Conservation (phyloP, 2,329 filamentous ascomycete genomes). For the Leptographium lundbergii region DNA sequence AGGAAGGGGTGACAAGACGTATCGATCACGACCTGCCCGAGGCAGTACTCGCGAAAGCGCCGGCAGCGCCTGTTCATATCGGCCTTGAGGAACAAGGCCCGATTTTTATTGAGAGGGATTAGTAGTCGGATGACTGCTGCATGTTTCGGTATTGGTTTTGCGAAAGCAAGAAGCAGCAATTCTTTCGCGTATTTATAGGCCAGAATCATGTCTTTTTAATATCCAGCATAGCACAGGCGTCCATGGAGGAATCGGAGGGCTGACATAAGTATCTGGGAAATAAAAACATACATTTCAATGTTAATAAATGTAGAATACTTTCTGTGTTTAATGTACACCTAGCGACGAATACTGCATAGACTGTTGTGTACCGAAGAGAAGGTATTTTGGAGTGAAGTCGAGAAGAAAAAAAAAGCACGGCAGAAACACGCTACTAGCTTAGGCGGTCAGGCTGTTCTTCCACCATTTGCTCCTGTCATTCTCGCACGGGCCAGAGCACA, state of each 20-base stretch:
- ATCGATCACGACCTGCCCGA: not conserved
- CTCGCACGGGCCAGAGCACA: slow-evolving; percentile 3
- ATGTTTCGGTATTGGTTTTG: not conserved
- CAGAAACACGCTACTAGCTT: not conserved
- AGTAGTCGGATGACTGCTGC: not conserved
- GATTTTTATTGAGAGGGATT: not conserved
- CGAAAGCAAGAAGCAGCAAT: not conserved
- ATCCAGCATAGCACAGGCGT: not conserved
- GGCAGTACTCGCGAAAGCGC: not conserved
- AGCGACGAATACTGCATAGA: not conserved
- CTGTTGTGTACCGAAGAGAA: not conserved
- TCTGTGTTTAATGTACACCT: not conserved
- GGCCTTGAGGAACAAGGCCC: not conserved
- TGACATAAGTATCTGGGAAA: not conserved
- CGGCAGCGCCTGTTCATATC: not conserved
- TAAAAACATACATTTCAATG: not conserved
- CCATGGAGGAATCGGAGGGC: not conserved
- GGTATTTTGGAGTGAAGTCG: too few species aligned
- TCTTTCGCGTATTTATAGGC: not conserved
- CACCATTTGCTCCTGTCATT: not conserved
- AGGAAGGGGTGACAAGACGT: not conserved
- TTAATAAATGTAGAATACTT: not conserved
- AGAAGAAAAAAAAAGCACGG: not conserved
- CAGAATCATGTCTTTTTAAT: not conserved
- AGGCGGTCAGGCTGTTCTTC: not conserved